These are phyloP conservation scores for Xerocomus nothofagi DNA, from an alignment of 1,284 basidiomycete genomes.

Conservation along the genomic window DNA sequence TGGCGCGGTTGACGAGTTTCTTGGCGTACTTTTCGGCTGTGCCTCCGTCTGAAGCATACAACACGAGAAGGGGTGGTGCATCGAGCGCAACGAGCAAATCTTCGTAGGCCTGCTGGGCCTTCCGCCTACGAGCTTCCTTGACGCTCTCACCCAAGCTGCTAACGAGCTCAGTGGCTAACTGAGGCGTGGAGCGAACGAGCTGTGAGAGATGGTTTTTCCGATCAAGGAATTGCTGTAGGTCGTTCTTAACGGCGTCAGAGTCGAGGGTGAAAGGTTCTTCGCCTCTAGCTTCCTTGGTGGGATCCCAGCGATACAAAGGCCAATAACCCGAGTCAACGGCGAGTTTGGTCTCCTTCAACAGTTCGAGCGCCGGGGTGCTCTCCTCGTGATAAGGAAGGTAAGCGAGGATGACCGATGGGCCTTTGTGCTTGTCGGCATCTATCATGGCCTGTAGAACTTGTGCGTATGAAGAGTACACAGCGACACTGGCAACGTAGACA, in stretches of 20 bases:
- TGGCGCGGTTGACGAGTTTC: constrained; percentile 80
- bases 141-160: constrained; percentile 83
- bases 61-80: constrained; percentile 84
- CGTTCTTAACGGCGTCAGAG: constrained; percentile 92
- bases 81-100: constrained; percentile 85
- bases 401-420: constrained; percentile 91
- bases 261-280: constrained; percentile 92
- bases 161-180: constrained; percentile 83
- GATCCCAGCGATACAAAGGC: constrained; percentile 99
- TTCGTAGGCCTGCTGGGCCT: constrained; percentile 86
- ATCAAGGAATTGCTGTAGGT: constrained; percentile 94
- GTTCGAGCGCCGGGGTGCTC: constrained; percentile 77
- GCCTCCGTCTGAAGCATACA: constrained; percentile 95
- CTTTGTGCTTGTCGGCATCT: constrained; percentile 89
- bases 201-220: constrained; percentile 95
- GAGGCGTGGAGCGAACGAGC: constrained; percentile 79
- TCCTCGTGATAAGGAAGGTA: constrained; percentile 90
- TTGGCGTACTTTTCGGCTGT: constrained; percentile 96
- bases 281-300: constrained; percentile 71
- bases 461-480: constrained; percentile 93
- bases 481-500: constrained; percentile 94
- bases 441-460: constrained; percentile 92
- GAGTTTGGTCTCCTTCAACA: constrained; percentile 96
- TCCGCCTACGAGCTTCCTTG: constrained; percentile 80
- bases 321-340: constrained; percentile 97